phyloP scores from a whole-genome alignment of 2,329 filamentous ascomycete genomes.

The Lecanicillium sp. region DNA sequence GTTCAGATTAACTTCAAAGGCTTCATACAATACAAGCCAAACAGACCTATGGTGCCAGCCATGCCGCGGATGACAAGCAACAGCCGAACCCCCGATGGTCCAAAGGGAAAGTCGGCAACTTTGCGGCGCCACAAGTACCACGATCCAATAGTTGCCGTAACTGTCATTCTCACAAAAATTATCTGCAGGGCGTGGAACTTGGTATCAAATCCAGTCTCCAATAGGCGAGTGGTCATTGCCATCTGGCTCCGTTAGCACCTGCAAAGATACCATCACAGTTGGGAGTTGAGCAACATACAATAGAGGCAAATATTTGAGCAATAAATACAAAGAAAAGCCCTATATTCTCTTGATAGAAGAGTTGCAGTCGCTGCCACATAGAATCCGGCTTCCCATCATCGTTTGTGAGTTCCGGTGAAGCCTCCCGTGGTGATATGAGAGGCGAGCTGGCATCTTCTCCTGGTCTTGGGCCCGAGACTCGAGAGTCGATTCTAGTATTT shows the following conservation, averaged over 20 bases:
- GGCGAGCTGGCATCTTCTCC: too few species aligned
- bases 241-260: constrained; percentile 22
- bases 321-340: constrained; percentile 30
- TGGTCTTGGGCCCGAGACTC: too few species aligned
- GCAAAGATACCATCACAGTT: background rate
- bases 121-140: constrained; percentile 32
- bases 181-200: constrained; percentile 33
- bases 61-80: constrained; percentile 57
- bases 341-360: constrained; percentile 39
- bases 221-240: constrained; percentile 29
- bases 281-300: constrained; percentile 19
- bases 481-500: too few species aligned
- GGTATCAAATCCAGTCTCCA: constrained; percentile 23
- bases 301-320: constrained; percentile 31
- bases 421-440: too few species aligned
- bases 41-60: constrained; percentile 57
- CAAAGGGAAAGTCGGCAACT: constrained; percentile 57
- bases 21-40: constrained; percentile 43
- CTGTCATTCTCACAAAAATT: constrained; percentile 33
- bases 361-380: constrained; percentile 11
- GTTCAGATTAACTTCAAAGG: too few species aligned
- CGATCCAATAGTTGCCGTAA: constrained; percentile 26
- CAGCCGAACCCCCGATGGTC: constrained; percentile 50
- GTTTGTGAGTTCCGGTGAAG: too few species aligned
- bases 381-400: background rate